phyloP scores from a whole-genome alignment of 1,284 basidiomycete species.

The Leccinum griseonigrum region DNA sequence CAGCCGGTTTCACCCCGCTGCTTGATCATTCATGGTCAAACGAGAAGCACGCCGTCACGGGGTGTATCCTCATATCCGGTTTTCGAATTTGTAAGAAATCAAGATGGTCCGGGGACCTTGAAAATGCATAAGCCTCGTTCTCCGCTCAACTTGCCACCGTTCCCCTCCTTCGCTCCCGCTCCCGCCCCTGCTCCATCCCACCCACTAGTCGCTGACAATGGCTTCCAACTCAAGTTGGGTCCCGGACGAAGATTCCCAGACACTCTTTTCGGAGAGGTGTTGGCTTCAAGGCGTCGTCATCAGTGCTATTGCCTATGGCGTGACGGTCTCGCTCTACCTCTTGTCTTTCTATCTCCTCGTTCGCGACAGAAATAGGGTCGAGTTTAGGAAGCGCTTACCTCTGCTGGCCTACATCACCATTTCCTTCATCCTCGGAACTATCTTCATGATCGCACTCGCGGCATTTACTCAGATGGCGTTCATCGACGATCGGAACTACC shows the following conservation, averaged over 20 bases:
- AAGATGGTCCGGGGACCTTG: not conserved
- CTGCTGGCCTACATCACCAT: conserved; percentile 20
- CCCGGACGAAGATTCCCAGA: conserved; percentile 11
- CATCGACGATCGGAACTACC: conserved; percentile 12
- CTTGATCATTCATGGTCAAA: not conserved
- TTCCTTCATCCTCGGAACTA: conserved; percentile 26
- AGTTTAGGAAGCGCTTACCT: conserved; percentile 3
- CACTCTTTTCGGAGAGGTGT: conserved; percentile 17
- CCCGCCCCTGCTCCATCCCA: not conserved
- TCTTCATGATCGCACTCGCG: conserved; percentile 20
- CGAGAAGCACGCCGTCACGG: not conserved
- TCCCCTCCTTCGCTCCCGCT: not conserved
- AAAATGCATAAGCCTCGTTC: not conserved
- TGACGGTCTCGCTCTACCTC: conserved; percentile 11
- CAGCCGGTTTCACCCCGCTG: not conserved
- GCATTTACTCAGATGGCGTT: not conserved
- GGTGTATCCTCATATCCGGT: not conserved
- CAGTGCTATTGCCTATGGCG: conserved; percentile 17
- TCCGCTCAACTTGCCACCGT: not conserved
- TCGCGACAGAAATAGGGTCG: not conserved
- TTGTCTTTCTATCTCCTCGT: conserved; percentile 15
- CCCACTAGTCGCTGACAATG: conserved; percentile 5
- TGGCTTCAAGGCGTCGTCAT: conserved; percentile 21
- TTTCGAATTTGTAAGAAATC: not conserved
- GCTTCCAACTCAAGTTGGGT: conserved; percentile 18